A percentile compares a stretch with the other conserved stretches of the same genome.
Conservation (phyloP, 495 filamentous ascomycete species). For the Penicillium coprophilum region DNA sequence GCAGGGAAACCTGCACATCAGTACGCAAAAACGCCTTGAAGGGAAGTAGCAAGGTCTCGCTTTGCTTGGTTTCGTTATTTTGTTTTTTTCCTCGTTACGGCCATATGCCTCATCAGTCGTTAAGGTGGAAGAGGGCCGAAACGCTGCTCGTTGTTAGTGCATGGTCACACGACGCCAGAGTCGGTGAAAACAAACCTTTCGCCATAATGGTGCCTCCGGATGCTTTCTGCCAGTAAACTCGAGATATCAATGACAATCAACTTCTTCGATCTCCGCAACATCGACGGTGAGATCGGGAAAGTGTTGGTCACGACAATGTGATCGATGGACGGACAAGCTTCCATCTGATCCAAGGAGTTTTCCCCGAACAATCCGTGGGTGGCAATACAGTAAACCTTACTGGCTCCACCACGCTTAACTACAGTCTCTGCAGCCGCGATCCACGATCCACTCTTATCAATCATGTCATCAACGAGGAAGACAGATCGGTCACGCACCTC, state of each 20-base stretch:
- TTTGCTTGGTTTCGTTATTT: slow-evolving; percentile 9
- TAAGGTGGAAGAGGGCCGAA: slow-evolving; percentile 76
- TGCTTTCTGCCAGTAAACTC: slow-evolving; percentile 84
- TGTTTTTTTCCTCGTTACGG: slow-evolving; percentile 19
- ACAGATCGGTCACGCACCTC: slow-evolving; percentile 84
- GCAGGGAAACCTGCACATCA: slow-evolving; percentile 29
- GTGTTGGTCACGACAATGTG: slow-evolving; percentile 94
- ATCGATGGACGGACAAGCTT: slow-evolving; percentile 88
- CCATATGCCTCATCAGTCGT: slow-evolving; percentile 36
- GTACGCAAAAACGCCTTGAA: slow-evolving; percentile 24
- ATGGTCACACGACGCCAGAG: slow-evolving; percentile 2
- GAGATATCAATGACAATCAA: slow-evolving; percentile 86
- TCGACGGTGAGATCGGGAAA: slow-evolving; percentile 79
- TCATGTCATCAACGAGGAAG: slow-evolving; percentile 97
- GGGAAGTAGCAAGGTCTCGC: slow-evolving; percentile 9
- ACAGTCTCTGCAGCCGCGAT: slow-evolving; percentile 98
- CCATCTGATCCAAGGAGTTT: slow-evolving; percentile 85
- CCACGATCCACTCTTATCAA: slow-evolving; percentile 95
- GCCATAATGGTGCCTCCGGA: slow-evolving; percentile 91
- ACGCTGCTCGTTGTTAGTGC: slow-evolving; percentile 54
- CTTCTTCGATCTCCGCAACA: slow-evolving; percentile 71
- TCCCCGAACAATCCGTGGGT: slow-evolving; percentile 93
- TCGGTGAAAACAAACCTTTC: slow-evolving; percentile 51
- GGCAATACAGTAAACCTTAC: slow-evolving; percentile 95
- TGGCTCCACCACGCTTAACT: slow-evolving; percentile 85